Evolutionary conservation across 805 yeast genomes (phyloP), one percentile per base, ranked within the genome.

Genomic region (Hanseniaspora clermontiae): DNA sequence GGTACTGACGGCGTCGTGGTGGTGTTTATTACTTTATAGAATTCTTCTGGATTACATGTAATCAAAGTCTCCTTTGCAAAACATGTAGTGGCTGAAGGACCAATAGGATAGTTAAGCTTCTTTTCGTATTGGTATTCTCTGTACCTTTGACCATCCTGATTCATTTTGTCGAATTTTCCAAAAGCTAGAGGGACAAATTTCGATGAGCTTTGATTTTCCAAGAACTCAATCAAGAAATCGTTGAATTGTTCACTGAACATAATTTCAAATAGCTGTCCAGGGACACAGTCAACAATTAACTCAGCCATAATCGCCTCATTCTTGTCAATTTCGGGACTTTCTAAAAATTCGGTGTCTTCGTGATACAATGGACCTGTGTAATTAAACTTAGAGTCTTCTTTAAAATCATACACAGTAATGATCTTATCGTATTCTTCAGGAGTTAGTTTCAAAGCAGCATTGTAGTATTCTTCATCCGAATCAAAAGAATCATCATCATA

Each of bases 1-100:
- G 99, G 98, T 15, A 93, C 97, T 65, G 88, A 93, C 0, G 98
- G 99, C 0, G 98, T 90, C 43, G 71, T 73, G 0, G 91, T 80
- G 1, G 78, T 73, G 43, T 82, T 80, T 2, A 81, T 70, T 1
- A 88, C 80, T 58, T 80, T 76, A 37, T 87, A 77, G 60, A 76
- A 76, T 17, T 74, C 72, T 5, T 77, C 71, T 52, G 74, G 72
- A 63, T 86, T 84, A 62, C 76, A 69, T 48, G 75, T 69, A 46
- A 80, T 78, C 20, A 86, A 73, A 0, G 74, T 71, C 62, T 89
- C 96, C 2, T 68, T 69, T 15, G 78, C 80, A n/a, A 70, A 59
- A 66, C 95, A 87, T 57, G 77, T 80, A 2, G 99, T 90, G 27
- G 91, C 87, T 63, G 87, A 89, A 12, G 98, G 98, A 0, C 98